Evolutionary conservation across 495 filamentous ascomycete genomes (phyloP), one percentile per base, ranked within the genome.

Genomic region (Neurospora terricola): DNA sequence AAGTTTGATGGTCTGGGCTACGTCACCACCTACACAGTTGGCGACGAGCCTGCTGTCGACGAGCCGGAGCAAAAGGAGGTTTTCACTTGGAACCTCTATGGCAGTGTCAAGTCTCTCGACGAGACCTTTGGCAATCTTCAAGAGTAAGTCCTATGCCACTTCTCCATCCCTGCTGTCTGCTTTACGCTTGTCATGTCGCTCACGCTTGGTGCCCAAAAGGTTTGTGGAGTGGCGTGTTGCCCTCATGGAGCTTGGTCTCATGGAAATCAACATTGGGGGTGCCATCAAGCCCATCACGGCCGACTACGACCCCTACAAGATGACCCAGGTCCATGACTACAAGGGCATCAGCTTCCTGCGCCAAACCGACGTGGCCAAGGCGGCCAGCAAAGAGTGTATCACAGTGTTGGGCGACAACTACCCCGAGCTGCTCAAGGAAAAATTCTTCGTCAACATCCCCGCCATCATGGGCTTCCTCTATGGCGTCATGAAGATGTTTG

Each of bases 371-470:
- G 80, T 81, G n/a, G 86, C 92, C 75, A 91, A 90, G 75, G 85
- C 89, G 14, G 91, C 92, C 18, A 90, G 89, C 74, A 90, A 88
- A 80, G 89, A 93, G 84, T 92, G 91, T 43, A 94, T 97, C 79
- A 86, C 91, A 38, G 85, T 91, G 27, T 92, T 97, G 82, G 83
- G 86, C 62, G 88, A 87, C 69, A 90, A 91, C 70, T 97, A 97
- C 84, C 94, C 94, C 0, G 94, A 97, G 84, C 88, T 96, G 27
- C 86, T 97, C 38, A 90, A 90, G 78, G 72, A 93, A 81, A 97
- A 97, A 85, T 96, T 92, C 87, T 97, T 97, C 78, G 91, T 97
- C 82, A 97, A 97, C 73, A 92, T 97, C 8, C 94, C 94, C 0
- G 80, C 88, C 70, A 83, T 97, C 77, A 97, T 96, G 94, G 91